These are phyloP conservation scores for Picea sitchensis DNA, from an alignment of 75 land plant species.

Conservation along the genomic window DNA sequence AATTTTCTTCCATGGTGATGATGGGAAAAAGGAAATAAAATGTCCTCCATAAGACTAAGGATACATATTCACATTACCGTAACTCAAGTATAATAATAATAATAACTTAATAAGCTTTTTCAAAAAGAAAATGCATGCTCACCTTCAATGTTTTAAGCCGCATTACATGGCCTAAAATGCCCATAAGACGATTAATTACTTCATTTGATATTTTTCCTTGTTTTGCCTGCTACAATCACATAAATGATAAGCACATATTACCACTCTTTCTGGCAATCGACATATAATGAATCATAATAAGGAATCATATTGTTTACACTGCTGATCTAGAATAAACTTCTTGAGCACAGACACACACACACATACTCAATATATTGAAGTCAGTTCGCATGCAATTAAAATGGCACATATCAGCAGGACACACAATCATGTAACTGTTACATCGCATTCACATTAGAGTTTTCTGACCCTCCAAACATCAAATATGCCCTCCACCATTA, in stretches of 20 bases:
- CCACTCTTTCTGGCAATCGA: not conserved
- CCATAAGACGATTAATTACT: slow-evolving; percentile 37
- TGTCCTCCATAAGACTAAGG: too few species aligned
- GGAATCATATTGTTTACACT: not conserved
- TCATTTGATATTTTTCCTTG: slow-evolving; percentile 55
- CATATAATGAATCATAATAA: not conserved
- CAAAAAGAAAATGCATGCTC: not conserved
- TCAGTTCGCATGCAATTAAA: not conserved
- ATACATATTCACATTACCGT: not conserved
- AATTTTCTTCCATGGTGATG: too few species aligned
- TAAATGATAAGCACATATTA: not conserved
- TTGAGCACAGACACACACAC: too few species aligned
- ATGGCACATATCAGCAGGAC: not conserved
- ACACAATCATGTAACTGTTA: not conserved
- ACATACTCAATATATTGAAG: not conserved
- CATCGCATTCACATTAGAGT: not conserved
- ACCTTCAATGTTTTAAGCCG: slow-evolving; percentile 49
- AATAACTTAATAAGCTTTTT: too few species aligned
- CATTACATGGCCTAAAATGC: slow-evolving; percentile 46
- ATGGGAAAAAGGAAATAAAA: too few species aligned
- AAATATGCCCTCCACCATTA: not conserved
- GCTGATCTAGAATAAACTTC: not conserved
- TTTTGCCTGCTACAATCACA: slow-evolving; percentile 28
- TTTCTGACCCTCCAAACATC: not conserved
- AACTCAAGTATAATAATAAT: not conserved